These are phyloP conservation scores for Tricholoma hemisulphureum DNA, from an alignment of 768 basidiomycete species.

Conservation along the genomic window DNA sequence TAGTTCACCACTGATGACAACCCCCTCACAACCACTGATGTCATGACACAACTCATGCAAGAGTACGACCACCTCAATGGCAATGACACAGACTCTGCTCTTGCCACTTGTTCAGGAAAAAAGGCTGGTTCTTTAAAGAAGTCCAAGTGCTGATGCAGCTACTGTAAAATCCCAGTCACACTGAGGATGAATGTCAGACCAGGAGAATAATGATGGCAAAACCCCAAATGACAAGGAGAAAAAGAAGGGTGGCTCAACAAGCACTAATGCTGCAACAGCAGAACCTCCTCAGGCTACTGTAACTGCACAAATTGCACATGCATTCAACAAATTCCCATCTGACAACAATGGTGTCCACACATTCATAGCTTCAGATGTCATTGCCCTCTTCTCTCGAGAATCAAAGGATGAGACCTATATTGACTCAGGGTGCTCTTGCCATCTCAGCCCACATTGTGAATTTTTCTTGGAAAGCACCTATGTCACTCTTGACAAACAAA, in stretches of 20 bases:
- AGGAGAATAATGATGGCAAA: not conserved
- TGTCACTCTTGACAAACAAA: constrained; percentile 13
- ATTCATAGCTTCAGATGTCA: constrained; percentile 3
- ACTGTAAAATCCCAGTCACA: constrained; percentile 2
- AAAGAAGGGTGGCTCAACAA: constrained; percentile 8
- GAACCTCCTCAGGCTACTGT: constrained; percentile 1
- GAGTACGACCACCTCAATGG: too few relatives aligned
- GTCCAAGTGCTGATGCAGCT: not conserved
- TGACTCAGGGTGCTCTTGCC: constrained; percentile 9
- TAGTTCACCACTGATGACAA: constrained; percentile 1
- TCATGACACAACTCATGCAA: constrained; percentile 3
- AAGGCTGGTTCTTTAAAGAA: not conserved
- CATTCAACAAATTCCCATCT: constrained; percentile 1
- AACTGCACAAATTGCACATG: not conserved
- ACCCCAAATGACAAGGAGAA: constrained; percentile 1
- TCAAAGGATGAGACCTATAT: constrained; percentile 7
- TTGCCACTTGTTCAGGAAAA: not conserved
- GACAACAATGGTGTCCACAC: constrained; percentile 5
- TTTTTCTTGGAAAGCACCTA: constrained; percentile 8
- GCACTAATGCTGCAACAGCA: not conserved
- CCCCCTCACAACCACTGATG: constrained; percentile 1
- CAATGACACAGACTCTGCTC: not conserved
- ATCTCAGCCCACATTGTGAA: constrained; percentile 11
- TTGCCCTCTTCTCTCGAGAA: constrained; percentile 5
- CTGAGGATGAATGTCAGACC: constrained; percentile 2